A percentile compares a stretch with the other conserved stretches of the same genome.
Conservation (phyloP, 768 basidiomycete genomes). For the Amanita molliuscula region DNA sequence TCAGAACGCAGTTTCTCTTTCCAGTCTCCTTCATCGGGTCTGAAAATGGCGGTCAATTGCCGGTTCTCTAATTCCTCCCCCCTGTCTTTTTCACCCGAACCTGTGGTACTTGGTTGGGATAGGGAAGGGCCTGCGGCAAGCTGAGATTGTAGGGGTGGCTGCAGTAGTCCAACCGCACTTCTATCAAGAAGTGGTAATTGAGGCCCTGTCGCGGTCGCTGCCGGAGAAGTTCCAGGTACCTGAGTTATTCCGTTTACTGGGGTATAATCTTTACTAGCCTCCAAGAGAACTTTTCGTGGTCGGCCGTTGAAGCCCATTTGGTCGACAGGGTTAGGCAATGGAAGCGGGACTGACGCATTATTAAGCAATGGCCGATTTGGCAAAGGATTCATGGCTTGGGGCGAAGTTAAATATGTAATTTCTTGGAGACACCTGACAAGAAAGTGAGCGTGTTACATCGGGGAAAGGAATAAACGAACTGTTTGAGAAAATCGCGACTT, state of each 20-base stretch:
- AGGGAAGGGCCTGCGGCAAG: slow-evolving; percentile 23
- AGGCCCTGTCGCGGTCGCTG: slow-evolving; percentile 33
- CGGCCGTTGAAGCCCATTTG: slow-evolving; percentile 67
- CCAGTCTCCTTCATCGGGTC: slow-evolving; percentile 86
- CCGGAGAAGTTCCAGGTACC: slow-evolving; percentile 40
- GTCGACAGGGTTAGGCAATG: slow-evolving; percentile 68
- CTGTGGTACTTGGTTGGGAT: slow-evolving; percentile 17
- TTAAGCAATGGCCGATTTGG: slow-evolving; percentile 75
- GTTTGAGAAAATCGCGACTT: slow-evolving; percentile 95
- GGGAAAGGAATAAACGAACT: slow-evolving; percentile 38
- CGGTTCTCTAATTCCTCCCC: slow-evolving; percentile 40
- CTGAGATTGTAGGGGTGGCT: slow-evolving; percentile 27
- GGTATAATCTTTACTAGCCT: slow-evolving; percentile 62
- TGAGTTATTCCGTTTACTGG: slow-evolving; percentile 51
- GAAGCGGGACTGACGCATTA: slow-evolving; percentile 52
- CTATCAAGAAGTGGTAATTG: slow-evolving; percentile 43
- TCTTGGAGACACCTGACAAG: slow-evolving; percentile 82
- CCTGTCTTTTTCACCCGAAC: slow-evolving; percentile 29
- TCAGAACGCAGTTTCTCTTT: slow-evolving; percentile 63
- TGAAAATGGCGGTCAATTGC: slow-evolving; percentile 72
- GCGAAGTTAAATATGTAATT: slow-evolving; percentile 93
- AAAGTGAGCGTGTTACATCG: background rate
- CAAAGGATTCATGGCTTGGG: slow-evolving; percentile 94
- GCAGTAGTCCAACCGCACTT: slow-evolving; percentile 24
- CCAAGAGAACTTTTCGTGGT: slow-evolving; percentile 72